Evolutionary conservation across 495 filamentous ascomycete species (phyloP).

Genomic region (Trichocladium antarcticum): DNA sequence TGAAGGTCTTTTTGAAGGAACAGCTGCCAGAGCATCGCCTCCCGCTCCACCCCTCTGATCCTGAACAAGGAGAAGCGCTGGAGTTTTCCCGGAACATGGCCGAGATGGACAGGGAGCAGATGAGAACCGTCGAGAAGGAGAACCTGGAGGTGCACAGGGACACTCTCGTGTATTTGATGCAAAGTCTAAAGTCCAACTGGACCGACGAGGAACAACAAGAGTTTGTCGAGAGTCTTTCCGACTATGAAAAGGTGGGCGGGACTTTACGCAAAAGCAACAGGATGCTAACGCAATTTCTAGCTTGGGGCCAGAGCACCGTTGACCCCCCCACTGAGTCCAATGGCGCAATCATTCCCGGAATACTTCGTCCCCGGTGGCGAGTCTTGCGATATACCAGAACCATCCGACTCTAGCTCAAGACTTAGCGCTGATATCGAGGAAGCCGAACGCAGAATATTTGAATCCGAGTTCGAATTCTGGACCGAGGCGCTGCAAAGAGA

Average conservation of each 20-base stretch:
- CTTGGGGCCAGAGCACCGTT: constrained; percentile 29
- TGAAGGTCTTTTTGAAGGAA: constrained; percentile 23
- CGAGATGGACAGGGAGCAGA: background rate
- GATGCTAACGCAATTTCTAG: constrained; percentile 13
- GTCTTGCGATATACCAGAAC: constrained; percentile 40
- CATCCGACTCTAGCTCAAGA: constrained; percentile 40
- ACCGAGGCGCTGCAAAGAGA: background rate
- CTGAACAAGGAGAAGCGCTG: constrained; percentile 40
- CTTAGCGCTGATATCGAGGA: constrained; percentile 37
- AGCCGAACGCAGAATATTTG: constrained; percentile 30
- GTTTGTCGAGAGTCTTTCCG: constrained; percentile 23
- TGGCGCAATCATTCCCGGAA: constrained; percentile 21
- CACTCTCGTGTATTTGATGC: constrained; percentile 12
- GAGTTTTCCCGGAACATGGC: constrained; percentile 6
- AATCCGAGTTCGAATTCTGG: constrained; percentile 18
- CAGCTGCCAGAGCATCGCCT: constrained; percentile 31
- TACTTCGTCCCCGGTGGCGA: constrained; percentile 40
- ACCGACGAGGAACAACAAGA: constrained; percentile 24
- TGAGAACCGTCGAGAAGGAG: constrained; percentile 7
- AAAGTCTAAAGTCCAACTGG: constrained; percentile 29
- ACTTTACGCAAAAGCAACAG: constrained; percentile 2
- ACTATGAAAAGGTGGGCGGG: constrained; percentile 25
- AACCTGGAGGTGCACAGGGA: constrained; percentile 15
- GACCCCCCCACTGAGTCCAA: constrained; percentile 51
- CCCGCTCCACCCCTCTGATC: constrained; percentile 37